These are phyloP conservation scores for Eimeria praecox DNA, from an alignment of 169 alveolate genomes.

Conservation along the genomic window DNA sequence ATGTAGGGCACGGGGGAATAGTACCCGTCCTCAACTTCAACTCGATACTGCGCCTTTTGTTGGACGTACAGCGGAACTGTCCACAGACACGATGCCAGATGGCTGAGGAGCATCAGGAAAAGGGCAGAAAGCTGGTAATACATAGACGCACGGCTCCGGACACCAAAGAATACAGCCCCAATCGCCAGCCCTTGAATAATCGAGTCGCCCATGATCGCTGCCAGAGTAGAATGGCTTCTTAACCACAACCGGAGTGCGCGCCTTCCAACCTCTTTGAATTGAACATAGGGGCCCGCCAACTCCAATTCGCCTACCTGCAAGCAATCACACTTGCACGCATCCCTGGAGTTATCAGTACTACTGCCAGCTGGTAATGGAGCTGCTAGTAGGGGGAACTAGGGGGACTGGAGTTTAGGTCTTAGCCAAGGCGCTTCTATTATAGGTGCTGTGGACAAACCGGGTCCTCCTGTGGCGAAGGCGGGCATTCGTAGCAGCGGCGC, in stretches of 20 bases:
- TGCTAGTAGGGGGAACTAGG: background rate
- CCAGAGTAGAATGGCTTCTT: slow-evolving; percentile 51
- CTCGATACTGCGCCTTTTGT: slow-evolving; percentile 75
- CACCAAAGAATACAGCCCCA: slow-evolving; percentile 49
- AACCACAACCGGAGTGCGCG: slow-evolving; percentile 74
- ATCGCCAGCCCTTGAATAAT: slow-evolving; percentile 65
- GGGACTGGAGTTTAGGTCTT: background rate
- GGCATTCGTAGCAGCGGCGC: slow-evolving; percentile 24
- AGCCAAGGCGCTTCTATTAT: background rate
- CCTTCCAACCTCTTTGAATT: slow-evolving; percentile 30
- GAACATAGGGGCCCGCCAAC: slow-evolving; percentile 29
- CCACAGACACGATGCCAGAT: slow-evolving; percentile 68
- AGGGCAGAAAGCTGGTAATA: slow-evolving; percentile 76
- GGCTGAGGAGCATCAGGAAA: slow-evolving; percentile 47
- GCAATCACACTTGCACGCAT: background rate
- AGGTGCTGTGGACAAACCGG: background rate
- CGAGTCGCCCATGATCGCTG: slow-evolving; percentile 71
- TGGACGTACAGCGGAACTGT: slow-evolving; percentile 74
- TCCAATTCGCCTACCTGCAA: slow-evolving; percentile 30
- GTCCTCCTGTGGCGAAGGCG: slow-evolving; percentile 17
- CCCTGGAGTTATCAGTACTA: background rate
- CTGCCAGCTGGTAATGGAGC: background rate
- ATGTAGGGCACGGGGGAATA: slow-evolving; percentile 64
- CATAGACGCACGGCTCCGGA: slow-evolving; percentile 38
- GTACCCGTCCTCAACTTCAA: slow-evolving; percentile 64